A percentile compares a stretch with the other conserved stretches of the same genome.
Evolutionary conservation across 495 filamentous ascomycete species (phyloP).

Genomic region (Bathelium albidoporum): DNA sequence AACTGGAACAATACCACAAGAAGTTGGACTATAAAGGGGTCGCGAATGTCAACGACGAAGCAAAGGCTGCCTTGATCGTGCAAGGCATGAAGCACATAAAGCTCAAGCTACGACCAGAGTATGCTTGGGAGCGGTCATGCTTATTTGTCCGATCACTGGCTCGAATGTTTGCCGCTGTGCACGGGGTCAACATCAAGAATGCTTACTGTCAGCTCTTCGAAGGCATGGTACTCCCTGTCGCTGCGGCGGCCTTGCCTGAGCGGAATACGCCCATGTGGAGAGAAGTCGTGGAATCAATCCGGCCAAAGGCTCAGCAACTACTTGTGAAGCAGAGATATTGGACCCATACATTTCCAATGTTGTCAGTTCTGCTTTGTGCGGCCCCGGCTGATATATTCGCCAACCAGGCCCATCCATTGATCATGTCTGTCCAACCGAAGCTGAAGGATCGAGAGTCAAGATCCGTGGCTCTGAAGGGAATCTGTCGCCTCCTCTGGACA

Average conservation of each 20-base stretch:
- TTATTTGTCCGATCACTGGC: slow-evolving; percentile 74
- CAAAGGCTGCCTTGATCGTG: slow-evolving; percentile 71
- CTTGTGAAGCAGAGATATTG: slow-evolving; percentile 86
- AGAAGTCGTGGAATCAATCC: slow-evolving; percentile 66
- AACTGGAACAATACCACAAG: slow-evolving; percentile 67
- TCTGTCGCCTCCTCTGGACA: slow-evolving; percentile 90
- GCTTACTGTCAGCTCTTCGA: slow-evolving; percentile 88
- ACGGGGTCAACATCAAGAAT: slow-evolving; percentile 80
- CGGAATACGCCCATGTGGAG: slow-evolving; percentile 73
- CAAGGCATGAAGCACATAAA: slow-evolving; percentile 83
- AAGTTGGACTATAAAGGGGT: slow-evolving; percentile 56
- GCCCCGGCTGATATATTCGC: slow-evolving; percentile 75
- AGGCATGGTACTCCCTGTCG: slow-evolving; percentile 78
- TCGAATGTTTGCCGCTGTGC: slow-evolving; percentile 69
- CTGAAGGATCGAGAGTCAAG: slow-evolving; percentile 74
- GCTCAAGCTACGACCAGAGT: slow-evolving; percentile 56
- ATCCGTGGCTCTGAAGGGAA: slow-evolving; percentile 73
- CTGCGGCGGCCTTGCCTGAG: slow-evolving; percentile 61
- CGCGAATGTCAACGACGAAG: slow-evolving; percentile 51
- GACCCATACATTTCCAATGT: slow-evolving; percentile 74
- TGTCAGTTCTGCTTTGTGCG: slow-evolving; percentile 74
- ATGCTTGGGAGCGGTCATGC: slow-evolving; percentile 76
- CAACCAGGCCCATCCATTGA: slow-evolving; percentile 72
- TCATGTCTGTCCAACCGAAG: slow-evolving; percentile 61
- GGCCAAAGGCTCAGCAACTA: slow-evolving; percentile 66